phyloP scores from a whole-genome alignment of 345 rosid species.

The Populus davidiana region DNA sequence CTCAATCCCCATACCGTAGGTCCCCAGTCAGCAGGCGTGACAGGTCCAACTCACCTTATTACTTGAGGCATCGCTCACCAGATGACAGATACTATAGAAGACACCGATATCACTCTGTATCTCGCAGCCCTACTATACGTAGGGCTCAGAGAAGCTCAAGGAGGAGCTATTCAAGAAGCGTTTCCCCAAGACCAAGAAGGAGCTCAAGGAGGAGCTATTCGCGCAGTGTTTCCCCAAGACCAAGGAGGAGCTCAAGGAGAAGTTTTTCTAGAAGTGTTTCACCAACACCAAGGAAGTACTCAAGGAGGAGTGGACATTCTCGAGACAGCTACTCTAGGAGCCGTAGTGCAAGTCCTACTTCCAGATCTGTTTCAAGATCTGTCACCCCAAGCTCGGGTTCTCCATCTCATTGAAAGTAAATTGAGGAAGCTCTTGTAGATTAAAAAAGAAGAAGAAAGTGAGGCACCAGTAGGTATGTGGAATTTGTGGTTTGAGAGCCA shows the following conservation, averaged over 20 bases:
- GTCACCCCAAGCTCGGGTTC: constrained; percentile 45
- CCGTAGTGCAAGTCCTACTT: constrained; percentile 35
- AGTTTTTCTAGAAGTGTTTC: constrained; percentile 38
- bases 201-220: constrained; percentile 21
- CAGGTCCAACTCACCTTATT: constrained; percentile 44
- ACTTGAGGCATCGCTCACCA: constrained; percentile 29
- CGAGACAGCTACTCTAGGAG: constrained; percentile 34
- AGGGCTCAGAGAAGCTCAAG: constrained; percentile 21
- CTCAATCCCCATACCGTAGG: constrained; percentile 43
- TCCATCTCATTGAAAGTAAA: constrained; percentile 19
- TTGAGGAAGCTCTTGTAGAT: not conserved
- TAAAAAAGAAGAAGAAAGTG: not conserved
- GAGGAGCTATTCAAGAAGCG: constrained; percentile 29
- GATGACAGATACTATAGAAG: constrained; percentile 26
- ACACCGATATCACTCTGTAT: constrained; percentile 1
- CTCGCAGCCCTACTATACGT: constrained; percentile 30
- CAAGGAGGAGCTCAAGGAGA: constrained; percentile 27
- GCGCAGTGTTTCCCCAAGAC: constrained; percentile 1
- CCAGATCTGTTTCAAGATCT: constrained; percentile 65
- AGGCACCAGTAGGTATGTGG: not conserved
- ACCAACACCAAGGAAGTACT: constrained; percentile 30
- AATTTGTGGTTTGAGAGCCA: not conserved
- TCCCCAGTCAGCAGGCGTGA: constrained; percentile 45
- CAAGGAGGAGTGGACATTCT: constrained; percentile 6
- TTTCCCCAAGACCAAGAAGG: constrained; percentile 20